Evolutionary conservation across 805 yeast species (phyloP), one percentile per base, ranked within the genome.

Genomic region (Starmerella potacharoeniae): DNA sequence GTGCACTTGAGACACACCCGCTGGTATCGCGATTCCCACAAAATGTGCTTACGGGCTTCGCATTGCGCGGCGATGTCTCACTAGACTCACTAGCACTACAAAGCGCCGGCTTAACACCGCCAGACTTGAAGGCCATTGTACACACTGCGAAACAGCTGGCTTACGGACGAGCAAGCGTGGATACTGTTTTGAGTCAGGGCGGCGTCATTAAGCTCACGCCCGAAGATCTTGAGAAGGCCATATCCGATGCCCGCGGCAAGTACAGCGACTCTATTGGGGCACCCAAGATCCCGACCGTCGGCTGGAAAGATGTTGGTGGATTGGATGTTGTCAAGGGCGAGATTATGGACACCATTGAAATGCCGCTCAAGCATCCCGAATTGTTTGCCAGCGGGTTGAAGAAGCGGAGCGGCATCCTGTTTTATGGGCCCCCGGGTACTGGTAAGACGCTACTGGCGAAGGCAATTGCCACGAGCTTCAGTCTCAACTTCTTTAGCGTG

Each of bases 341-440:
- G 64, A 91, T 93, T 62, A 71, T 90, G 67, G 98, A 93, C 65
- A 91, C 98, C 0, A 90, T 93, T 57, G 97, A 91, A 62, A 80
- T 91, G 85, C 98, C 98, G 2, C 73, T 91, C 66, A 88, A 86
- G 64, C 90, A 86, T 66, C 97, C 97, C 0, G 95, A 88, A 61
- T 72, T 93, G 55, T 91, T 91, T 69, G 77, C 82, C 51, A 82
- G 82, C 47, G 97, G 97, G 0, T 79, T 93, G 67, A 91, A 93
- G 68, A 91, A 91, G 67, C 77, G 98, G 69, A 83, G 95, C 65
- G 98, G 98, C 49, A 86, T 93, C 40, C 71, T 93, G 59, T 89
- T 93, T 68, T 93, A 93, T 71, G 98, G 98, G 0, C 98, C 98
- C 0, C 98, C 98, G 0, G 98, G 98, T 29, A 93, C 98, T 0